phyloP scores from a whole-genome alignment of 768 basidiomycete species.

The Postia placenta region DNA sequence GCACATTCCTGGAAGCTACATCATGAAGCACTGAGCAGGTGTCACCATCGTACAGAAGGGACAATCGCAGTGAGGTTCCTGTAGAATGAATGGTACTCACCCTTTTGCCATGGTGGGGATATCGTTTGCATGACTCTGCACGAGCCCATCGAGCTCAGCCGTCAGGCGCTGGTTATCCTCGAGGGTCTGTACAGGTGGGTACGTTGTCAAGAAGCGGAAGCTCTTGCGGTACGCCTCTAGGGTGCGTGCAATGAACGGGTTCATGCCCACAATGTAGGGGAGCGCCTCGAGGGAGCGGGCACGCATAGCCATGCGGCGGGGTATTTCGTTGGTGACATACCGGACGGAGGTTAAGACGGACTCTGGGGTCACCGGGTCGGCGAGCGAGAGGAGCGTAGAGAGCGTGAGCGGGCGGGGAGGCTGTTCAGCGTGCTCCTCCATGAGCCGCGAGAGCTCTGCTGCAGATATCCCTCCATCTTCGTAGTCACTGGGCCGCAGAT shows the following conservation, averaged over 20 bases:
- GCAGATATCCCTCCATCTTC: constrained; percentile 30
- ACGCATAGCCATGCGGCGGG: constrained; percentile 67
- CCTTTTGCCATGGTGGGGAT: constrained; percentile 90
- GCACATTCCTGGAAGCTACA: constrained; percentile 80
- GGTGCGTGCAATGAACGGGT: constrained; percentile 75
- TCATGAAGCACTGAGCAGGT: not conserved
- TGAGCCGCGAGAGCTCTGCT: constrained; percentile 48
- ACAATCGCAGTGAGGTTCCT: not conserved
- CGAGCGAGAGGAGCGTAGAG: constrained; percentile 67
- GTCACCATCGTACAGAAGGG: not conserved
- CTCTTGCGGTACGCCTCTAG: constrained; percentile 63
- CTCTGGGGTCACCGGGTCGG: constrained; percentile 61
- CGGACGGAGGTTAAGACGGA: constrained; percentile 71
- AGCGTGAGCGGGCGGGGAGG: constrained; percentile 67
- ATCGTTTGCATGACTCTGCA: constrained; percentile 77
- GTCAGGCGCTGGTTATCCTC: constrained; percentile 69
- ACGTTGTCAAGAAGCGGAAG: constrained; percentile 63
- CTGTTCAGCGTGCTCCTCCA: constrained; percentile 58
- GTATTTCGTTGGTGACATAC: constrained; percentile 72
- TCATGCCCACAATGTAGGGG: constrained; percentile 86
- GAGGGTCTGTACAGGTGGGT: constrained; percentile 57
- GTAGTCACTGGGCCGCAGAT: constrained; percentile 13
- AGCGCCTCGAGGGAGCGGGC: constrained; percentile 69
- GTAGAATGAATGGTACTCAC: constrained; percentile 29
- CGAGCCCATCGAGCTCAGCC: constrained; percentile 60